A percentile compares a stretch with the other conserved stretches of the same genome.
Evolutionary conservation across 768 basidiomycete genomes (phyloP).

Genomic region (Mycena chlorophos): DNA sequence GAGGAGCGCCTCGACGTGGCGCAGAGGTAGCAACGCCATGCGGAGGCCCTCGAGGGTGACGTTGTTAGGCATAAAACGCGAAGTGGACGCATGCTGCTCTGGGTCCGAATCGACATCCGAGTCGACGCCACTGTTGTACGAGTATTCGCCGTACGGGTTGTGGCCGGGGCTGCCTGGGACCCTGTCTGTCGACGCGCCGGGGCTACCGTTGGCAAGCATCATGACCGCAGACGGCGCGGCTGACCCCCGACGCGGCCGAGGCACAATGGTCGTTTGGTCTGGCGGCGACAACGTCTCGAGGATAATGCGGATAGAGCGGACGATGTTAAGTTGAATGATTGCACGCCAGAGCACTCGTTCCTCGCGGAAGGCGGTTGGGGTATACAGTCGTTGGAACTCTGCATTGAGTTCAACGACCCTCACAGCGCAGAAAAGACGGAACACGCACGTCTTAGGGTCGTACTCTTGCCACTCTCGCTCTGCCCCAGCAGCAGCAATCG

Average conservation of each 20-base stretch:
- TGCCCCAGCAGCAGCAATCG: slow-evolving; percentile 76
- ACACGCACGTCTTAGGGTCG: slow-evolving; percentile 74
- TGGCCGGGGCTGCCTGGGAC: slow-evolving; percentile 21
- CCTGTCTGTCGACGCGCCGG: slow-evolving; percentile 5
- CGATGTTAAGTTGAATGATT: slow-evolving; percentile 80
- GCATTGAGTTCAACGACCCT: slow-evolving; percentile 4
- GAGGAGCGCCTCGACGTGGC: slow-evolving; percentile 67
- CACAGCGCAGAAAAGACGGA: background rate
- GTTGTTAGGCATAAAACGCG: slow-evolving; percentile 22
- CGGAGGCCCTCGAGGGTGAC: slow-evolving; percentile 5
- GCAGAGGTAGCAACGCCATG: slow-evolving; percentile 54
- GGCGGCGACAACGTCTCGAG: slow-evolving; percentile 50
- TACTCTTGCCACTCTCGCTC: slow-evolving; percentile 75
- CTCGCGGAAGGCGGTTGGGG: slow-evolving; percentile 69
- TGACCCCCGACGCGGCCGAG: slow-evolving; percentile 31
- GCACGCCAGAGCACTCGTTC: slow-evolving; percentile 83
- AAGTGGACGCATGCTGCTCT: slow-evolving; percentile 19
- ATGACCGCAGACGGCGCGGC: slow-evolving; percentile 27
- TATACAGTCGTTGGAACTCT: slow-evolving; percentile 80
- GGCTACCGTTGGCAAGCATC: slow-evolving; percentile 25
- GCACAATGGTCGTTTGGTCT: slow-evolving; percentile 29
- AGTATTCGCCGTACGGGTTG: slow-evolving; percentile 4
- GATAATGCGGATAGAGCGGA: slow-evolving; percentile 74
- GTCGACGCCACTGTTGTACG: slow-evolving; percentile 18
- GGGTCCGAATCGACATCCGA: slow-evolving; percentile 28